Evolutionary conservation across 257 asterid genomes (phyloP).

Genomic region (Solanum pimpinellifolium): DNA sequence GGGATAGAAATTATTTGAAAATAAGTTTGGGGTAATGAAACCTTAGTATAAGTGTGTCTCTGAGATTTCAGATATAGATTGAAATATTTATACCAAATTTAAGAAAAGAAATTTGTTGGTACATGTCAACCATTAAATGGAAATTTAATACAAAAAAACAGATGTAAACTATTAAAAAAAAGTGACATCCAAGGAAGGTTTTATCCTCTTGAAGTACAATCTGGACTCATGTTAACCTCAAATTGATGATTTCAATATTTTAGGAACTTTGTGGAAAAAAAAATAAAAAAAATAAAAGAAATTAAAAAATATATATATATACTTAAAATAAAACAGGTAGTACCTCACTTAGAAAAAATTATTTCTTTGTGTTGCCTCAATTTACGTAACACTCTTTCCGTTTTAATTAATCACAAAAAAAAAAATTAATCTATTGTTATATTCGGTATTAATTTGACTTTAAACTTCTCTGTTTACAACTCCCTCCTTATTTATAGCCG

Average conservation of each 20-base stretch:
- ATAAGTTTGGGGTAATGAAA: accelerated
- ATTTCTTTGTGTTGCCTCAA: neutral
- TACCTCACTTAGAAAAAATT: neutral
- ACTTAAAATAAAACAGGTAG: neutral
- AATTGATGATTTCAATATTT: neutral
- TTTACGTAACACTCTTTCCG: neutral
- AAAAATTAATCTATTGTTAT: neutral
- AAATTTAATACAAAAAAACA: neutral
- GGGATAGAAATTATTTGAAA: too few relatives aligned
- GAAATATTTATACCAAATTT: neutral
- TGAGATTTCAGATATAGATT: too few relatives aligned
- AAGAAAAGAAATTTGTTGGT: neutral
- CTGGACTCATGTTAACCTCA: neutral
- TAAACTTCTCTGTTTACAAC: neutral
- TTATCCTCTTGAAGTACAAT: neutral
- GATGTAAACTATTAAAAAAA: neutral
- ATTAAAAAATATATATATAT: neutral
- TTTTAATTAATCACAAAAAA: neutral
- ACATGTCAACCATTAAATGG: neutral
- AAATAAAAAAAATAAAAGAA: too few relatives aligned
- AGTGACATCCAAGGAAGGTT: neutral
- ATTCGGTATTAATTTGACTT: neutral
- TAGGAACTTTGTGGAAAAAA: neutral
- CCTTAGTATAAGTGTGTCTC: too few relatives aligned
- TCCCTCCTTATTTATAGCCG: neutral